These are phyloP conservation scores for Globisporangium echinulatum DNA, from an alignment of 352 stramenopile species.

Conservation along the genomic window DNA sequence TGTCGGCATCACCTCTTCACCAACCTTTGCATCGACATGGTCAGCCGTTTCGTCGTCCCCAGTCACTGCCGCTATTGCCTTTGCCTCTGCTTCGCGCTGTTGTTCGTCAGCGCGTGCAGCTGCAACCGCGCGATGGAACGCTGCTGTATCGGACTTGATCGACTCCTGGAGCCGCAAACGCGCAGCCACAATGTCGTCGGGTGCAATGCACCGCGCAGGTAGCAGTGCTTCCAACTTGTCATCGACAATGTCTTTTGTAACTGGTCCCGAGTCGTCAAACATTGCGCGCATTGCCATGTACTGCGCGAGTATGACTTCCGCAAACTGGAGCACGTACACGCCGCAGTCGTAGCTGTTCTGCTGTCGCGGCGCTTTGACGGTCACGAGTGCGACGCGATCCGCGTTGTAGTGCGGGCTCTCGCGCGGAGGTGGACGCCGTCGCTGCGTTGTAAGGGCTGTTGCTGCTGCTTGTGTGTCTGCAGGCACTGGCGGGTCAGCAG, in stretches of 20 bases:
- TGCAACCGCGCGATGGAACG: constrained; percentile 18
- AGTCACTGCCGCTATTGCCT: no score
- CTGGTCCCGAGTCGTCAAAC: constrained; percentile 20
- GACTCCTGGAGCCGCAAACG: constrained; percentile 26
- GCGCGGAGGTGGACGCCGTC: neutral
- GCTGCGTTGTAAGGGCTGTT: neutral
- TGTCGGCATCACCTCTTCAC: no score
- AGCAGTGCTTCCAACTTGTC: constrained; percentile 35
- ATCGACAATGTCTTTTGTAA: constrained; percentile 33
- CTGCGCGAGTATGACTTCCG: constrained; percentile 46
- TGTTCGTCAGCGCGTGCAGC: constrained; percentile 12
- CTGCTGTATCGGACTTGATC: constrained; percentile 23
- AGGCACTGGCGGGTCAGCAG: neutral
- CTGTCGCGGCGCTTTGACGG: constrained; percentile 42
- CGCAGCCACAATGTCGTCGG: constrained; percentile 29
- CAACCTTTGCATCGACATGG: no score
- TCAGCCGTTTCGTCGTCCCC: no score
- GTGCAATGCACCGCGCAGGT: constrained; percentile 27
- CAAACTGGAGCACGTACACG: constrained; percentile 61
- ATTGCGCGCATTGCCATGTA: constrained; percentile 20
- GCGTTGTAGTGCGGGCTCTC: constrained; percentile 17
- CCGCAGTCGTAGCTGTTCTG: constrained; percentile 65
- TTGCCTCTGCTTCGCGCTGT: no score
- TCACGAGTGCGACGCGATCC: constrained; percentile 25
- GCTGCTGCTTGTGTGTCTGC: neutral